These are phyloP conservation scores for Colletotrichum chlorophyti DNA, from an alignment of 2,329 filamentous ascomycete genomes.

Conservation along the genomic window DNA sequence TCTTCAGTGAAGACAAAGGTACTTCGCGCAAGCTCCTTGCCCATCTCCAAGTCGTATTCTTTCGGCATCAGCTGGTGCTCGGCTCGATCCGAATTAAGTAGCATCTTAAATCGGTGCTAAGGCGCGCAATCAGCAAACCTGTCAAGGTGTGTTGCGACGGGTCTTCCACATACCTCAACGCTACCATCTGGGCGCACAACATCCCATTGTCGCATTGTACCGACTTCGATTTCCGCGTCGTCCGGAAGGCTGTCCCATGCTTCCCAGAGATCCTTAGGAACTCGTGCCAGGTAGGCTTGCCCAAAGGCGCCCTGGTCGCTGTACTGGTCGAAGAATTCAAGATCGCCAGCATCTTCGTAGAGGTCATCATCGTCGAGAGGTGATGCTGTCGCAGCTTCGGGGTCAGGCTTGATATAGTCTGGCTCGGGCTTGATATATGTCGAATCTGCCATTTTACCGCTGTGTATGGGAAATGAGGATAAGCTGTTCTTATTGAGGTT, in stretches of 20 bases:
- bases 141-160: neutral
- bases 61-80: conserved; percentile 81
- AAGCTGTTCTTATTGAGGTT: too few relatives aligned
- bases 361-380: conserved; percentile 70
- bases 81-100: conserved; percentile 68
- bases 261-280: conserved; percentile 83
- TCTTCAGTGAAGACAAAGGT: conserved; percentile 95
- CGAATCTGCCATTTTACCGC: conserved; percentile 28
- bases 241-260: conserved; percentile 79
- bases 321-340: conserved; percentile 60
- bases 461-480: too few relatives aligned
- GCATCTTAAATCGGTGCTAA: conserved; percentile 64
- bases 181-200: conserved; percentile 60
- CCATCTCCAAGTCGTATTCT: conserved; percentile 83
- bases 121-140: neutral
- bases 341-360: conserved; percentile 66
- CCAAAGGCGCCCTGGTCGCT: conserved; percentile 27
- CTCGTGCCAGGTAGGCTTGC: conserved; percentile 71
- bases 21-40: conserved; percentile 57
- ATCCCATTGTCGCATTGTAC: conserved; percentile 71
- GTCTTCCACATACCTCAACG: conserved; percentile 35
- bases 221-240: conserved; percentile 82
- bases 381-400: conserved; percentile 47
- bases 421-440: conserved; percentile 37
- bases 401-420: conserved; percentile 58